Evolutionary conservation across 768 basidiomycete genomes (phyloP), one percentile per base, ranked within the genome.

Genomic region (Hygrophoropsis aurantiaca): DNA sequence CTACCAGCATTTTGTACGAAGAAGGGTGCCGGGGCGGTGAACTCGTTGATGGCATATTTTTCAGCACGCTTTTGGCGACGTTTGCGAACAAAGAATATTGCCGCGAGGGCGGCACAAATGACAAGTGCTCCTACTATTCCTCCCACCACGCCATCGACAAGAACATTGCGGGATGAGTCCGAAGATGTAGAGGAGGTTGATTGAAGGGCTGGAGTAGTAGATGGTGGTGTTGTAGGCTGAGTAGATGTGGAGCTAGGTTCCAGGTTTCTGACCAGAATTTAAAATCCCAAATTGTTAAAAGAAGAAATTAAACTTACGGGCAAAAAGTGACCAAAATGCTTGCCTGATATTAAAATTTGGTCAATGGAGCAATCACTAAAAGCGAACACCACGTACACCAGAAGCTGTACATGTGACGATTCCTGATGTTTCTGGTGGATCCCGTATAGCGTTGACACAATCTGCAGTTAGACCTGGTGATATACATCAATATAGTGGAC

Each of bases 391-490:
- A 44, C 43, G 33, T 20, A 44, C 43, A 13, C 43, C 43, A 11
- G 32, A 8, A 18, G 35, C 27, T 34, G 43, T 33, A n/a, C 43
- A 44, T 8, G 43, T 44, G 15, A 44, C 43, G 3, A 44, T 44
- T 21, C 43, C 43, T 3, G 43, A 36, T 20, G 2, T 35, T 34
- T 44, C 27, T 13, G 43, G 35, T 4, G 43, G 43, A n/a, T 44
- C 43, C 7, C 43, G 19, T n/a, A 44, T 44, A 7, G 43, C 43
- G 27, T 44, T 44, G 33, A 44, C 43, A 34, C 43, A 44, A 23
- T 35, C 20, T 15, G 43, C 25, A 8, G 43, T 15, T 11, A 44
- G 20, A 24, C 43, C 43, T 44, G 33, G 6, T 15, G 20, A 11
- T 11, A 24, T 34, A n/a, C n/a, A 23, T 44, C 19, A 44, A 21